phyloP scores from a whole-genome alignment of 306 rosid genomes.

The Cicer bijugum region DNA sequence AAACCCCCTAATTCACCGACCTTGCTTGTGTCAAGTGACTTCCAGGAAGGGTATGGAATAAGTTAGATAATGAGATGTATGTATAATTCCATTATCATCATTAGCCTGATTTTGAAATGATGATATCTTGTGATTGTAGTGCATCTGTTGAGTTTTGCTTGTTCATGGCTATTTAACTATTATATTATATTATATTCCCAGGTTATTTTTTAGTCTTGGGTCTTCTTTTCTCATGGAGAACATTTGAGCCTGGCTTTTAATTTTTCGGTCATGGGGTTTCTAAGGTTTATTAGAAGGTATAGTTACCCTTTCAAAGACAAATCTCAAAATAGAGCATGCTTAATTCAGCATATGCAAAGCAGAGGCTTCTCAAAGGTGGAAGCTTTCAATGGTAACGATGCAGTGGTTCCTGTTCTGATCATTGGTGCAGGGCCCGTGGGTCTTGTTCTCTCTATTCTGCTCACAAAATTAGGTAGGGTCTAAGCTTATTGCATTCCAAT shows the following conservation, averaged over 20 bases:
- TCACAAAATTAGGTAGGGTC: constrained; percentile 73
- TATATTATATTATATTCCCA: constrained; percentile 30
- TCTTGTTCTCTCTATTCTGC: constrained; percentile 82
- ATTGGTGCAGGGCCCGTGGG: constrained; percentile 95
- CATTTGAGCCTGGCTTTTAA: constrained; percentile 38
- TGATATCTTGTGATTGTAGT: neutral
- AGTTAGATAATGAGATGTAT: constrained; percentile 21
- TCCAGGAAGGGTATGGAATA: neutral
- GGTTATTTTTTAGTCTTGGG: constrained; percentile 26
- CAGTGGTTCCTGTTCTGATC: constrained; percentile 76
- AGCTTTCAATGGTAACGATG: constrained; percentile 51
- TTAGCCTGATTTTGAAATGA: constrained; percentile 2
- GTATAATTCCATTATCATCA: neutral
- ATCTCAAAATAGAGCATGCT: constrained; percentile 45
- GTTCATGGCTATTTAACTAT: constrained; percentile 19
- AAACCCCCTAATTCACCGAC: neutral
- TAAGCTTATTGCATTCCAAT: constrained; percentile 20
- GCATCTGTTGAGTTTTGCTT: constrained; percentile 10
- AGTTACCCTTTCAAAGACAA: constrained; percentile 41
- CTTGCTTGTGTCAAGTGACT: constrained; percentile 2
- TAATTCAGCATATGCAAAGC: constrained; percentile 44
- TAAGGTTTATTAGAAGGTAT: constrained; percentile 54
- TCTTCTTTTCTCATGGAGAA: constrained; percentile 27
- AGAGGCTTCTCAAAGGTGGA: constrained; percentile 62
- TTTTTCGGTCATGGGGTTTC: constrained; percentile 57